Percentiles rank a stretch among this genome's conserved stretches.
These are phyloP conservation scores for Ajuga chamaepitys DNA, from an alignment of 257 asterid species.

Conservation along the genomic window DNA sequence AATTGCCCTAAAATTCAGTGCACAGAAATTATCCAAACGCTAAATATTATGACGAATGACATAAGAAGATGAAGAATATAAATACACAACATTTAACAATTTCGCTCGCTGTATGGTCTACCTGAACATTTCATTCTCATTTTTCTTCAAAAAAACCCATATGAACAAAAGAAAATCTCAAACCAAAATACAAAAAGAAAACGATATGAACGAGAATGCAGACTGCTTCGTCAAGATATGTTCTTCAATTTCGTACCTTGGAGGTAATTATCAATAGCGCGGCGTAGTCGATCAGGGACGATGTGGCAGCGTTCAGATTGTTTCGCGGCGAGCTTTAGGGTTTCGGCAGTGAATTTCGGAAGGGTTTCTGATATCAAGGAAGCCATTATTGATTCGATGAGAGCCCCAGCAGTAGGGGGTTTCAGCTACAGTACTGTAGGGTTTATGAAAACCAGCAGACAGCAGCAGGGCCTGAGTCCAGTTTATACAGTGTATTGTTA, in stretches of 20 bases:
- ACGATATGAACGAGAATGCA: background rate
- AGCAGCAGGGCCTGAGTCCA: background rate
- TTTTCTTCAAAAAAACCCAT: background rate
- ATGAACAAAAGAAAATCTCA: background rate
- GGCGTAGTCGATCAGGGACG: constrained; percentile 68
- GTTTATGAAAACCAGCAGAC: constrained; percentile 1
- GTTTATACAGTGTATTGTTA: no score
- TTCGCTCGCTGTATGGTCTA: background rate
- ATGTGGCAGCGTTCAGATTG: constrained; percentile 75
- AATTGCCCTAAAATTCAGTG: background rate
- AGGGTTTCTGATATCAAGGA: constrained; percentile 46
- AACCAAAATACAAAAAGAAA: background rate
- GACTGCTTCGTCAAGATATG: background rate
- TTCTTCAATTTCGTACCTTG: constrained; percentile 36
- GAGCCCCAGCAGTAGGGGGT: constrained; percentile 1
- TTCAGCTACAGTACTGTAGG: constrained; percentile 9
- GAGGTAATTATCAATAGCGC: constrained; percentile 64
- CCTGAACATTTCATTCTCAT: background rate
- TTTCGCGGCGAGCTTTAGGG: constrained; percentile 84
- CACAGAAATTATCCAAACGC: background rate
- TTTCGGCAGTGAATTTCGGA: constrained; percentile 74
- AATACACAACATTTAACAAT: background rate
- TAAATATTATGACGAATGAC: background rate
- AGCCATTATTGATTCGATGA: constrained; percentile 38
- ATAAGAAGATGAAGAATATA: background rate